Evolutionary conservation across 2,329 filamentous ascomycete species (phyloP).

Genomic region (Fusarium mundagurra): DNA sequence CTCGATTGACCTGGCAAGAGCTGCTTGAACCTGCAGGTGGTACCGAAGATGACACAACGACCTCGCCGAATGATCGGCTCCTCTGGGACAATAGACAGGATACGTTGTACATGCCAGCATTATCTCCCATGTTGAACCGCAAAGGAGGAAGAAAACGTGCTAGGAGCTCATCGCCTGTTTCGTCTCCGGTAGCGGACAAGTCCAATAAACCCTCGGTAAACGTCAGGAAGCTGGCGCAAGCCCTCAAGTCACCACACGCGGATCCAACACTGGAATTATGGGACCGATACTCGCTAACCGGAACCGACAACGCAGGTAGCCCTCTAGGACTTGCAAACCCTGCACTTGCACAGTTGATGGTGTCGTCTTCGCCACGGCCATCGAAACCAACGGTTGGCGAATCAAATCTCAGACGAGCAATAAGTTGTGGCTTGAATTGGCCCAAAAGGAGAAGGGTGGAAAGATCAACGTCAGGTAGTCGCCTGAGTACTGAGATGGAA

Average conservation of each 20-base stretch:
- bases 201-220: slow-evolving; percentile 61
- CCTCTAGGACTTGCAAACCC: slow-evolving; percentile 62
- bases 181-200: slow-evolving; percentile 68
- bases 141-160: slow-evolving; percentile 72
- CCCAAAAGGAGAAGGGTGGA: slow-evolving; percentile 74
- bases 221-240: slow-evolving; percentile 65
- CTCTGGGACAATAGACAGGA: slow-evolving; percentile 67
- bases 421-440: slow-evolving; percentile 76
- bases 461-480: slow-evolving; percentile 52
- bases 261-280: slow-evolving; percentile 81
- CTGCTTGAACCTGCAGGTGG: slow-evolving; percentile 59
- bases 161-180: slow-evolving; percentile 77
- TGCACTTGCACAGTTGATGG: slow-evolving; percentile 71
- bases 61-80: slow-evolving; percentile 69
- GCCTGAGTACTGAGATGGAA: slow-evolving; percentile 47
- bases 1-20: slow-evolving; percentile 66
- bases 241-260: slow-evolving; percentile 72
- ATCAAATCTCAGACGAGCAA: slow-evolving; percentile 65
- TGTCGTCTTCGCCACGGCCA: slow-evolving; percentile 76
- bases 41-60: slow-evolving; percentile 56
- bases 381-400: slow-evolving; percentile 53
- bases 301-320: slow-evolving; percentile 53
- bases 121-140: slow-evolving; percentile 61
- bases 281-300: slow-evolving; percentile 73
- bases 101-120: slow-evolving; percentile 50